These are phyloP conservation scores for Arthrobotrys iridis DNA, from an alignment of 2,329 filamentous ascomycete genomes.

Conservation along the genomic window DNA sequence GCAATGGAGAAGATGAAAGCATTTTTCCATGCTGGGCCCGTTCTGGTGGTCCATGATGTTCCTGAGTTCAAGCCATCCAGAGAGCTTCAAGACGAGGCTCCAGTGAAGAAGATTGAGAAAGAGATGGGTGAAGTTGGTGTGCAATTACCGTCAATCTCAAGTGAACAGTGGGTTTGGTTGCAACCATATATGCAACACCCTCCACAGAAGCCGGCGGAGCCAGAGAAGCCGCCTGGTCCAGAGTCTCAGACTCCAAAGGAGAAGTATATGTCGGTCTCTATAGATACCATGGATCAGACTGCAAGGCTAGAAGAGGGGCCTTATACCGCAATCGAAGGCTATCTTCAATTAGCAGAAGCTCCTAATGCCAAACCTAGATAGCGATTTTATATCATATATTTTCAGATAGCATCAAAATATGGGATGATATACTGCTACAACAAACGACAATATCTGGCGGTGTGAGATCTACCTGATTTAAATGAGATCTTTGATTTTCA, in stretches of 20 bases:
- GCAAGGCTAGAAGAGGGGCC: slow-evolving; percentile 58
- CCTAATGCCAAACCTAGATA: no score
- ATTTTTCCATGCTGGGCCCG: slow-evolving; percentile 62
- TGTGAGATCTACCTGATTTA: no score
- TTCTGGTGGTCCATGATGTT: slow-evolving; percentile 58
- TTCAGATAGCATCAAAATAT: no score
- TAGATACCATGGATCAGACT: slow-evolving; percentile 55
- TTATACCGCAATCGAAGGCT: slow-evolving; percentile 57
- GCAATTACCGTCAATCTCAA: not conserved
- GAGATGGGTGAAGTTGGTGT: not conserved
- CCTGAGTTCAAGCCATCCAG: slow-evolving; percentile 16
- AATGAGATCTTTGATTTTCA: no score
- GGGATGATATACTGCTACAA: no score
- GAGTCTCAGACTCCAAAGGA: no score
- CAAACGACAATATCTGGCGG: no score
- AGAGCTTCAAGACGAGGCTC: not conserved
- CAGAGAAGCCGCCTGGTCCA: no score
- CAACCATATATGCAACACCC: slow-evolving; percentile 58
- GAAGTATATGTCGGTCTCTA: slow-evolving; percentile 53
- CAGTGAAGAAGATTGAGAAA: not conserved
- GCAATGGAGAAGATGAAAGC: slow-evolving; percentile 62
- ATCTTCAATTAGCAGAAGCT: slow-evolving; percentile 31
- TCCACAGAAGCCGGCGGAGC: no score
- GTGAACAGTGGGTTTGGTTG: slow-evolving; percentile 60
- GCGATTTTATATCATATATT: no score